Base-by-base conservation (phyloP, 306 rosid species). In the Quercus aquifolioides region DNA sequence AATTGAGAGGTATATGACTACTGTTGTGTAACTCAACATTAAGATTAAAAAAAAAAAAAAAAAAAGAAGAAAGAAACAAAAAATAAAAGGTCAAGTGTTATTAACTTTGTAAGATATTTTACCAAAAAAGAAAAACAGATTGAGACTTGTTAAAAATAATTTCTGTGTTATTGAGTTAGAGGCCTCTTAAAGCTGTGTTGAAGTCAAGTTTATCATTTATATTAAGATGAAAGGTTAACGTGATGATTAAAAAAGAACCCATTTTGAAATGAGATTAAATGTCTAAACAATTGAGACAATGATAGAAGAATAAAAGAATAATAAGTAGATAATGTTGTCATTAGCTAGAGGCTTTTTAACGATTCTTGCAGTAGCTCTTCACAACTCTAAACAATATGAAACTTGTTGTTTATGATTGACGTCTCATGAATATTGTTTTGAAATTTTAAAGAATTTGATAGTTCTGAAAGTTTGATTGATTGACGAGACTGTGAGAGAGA, bases 341-440 rank as follows among this genome's bases (percentile, higher is more conserved):
- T 21, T 21, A 23, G 65, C 28, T 23, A 23, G 31, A 28, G 1
- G 9, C 18, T 25, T 13, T 60, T 1, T 60, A 60, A 60, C 25
- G 7, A 60, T 60, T 12, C 33, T 11, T 3, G 14, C 0, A 10
- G 18, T 28, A 11, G 67, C 25, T 57, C 20, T 57, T n/a, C 63
- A n/a, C 20, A 20, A 25, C 7, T 33, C 38, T 5, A 33, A 33
- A 5, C 7, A 33, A 5, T 33, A 33, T 5, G 73, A 85, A 85
- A 62, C 78, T 85, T 3, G 78, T 63, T 20, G 83, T 85, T 2
- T 38, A 73, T 38, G 88, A 85, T 64, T 85, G 79, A 84, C 1
- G 55, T 18, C 3, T 62, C 18, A 2, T 18, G 10, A 6, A 17
- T 28, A 46, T 31, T 0, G 4, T 69, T 51, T 35, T 69, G 54